Evolutionary conservation across 257 asterid species (phyloP), one percentile per base, ranked within the genome.

Genomic region (Solanum dulcamara): DNA sequence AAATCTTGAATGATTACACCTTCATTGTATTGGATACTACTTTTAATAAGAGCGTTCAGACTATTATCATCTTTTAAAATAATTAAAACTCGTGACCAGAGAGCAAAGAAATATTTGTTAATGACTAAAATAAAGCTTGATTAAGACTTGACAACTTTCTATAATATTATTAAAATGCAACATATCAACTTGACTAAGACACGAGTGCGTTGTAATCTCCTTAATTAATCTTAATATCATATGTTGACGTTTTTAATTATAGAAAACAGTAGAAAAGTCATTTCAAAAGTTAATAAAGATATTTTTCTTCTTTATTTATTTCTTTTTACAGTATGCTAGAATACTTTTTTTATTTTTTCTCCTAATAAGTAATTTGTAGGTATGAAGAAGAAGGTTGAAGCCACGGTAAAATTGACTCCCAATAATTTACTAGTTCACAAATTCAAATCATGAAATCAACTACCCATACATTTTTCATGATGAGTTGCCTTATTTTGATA

Each of bases 1-100:
- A 60, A 82, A 82, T 82, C 85, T 60, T n/a, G 74, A 42, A 82
- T 60, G 79, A 82, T 82, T 82, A 82, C 85, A 82, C 79, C 42
- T 38, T 24, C 33, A 38, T 28, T 62, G 37, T 40, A 53, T 60
- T 82, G 2, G 59, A 82, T 82, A 48, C 85, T 82, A 48, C 77
- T 33, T 60, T 42, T 82, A 60, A 46, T 18, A 48, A 37, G 12
- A 60, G 57, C 15, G 74, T 82, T 82, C 40, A 57, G 53, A 66
- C 85, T 38, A 35, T 42, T 42, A 30, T 22, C 53, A 8, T 17
- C 33, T 37, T 35, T 59, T 35, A 4, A 59, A 38, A 35, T 82
- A 24, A 24, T 6, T 24, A 60, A 60, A 46, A 40, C 10, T 28
- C 57, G 50, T 82, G 40, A 40, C 64, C 30, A 60, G 11, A 14